Evolutionary conservation across 2,329 filamentous ascomycete genomes (phyloP).

Genomic region (Plenodomus lindquistii): DNA sequence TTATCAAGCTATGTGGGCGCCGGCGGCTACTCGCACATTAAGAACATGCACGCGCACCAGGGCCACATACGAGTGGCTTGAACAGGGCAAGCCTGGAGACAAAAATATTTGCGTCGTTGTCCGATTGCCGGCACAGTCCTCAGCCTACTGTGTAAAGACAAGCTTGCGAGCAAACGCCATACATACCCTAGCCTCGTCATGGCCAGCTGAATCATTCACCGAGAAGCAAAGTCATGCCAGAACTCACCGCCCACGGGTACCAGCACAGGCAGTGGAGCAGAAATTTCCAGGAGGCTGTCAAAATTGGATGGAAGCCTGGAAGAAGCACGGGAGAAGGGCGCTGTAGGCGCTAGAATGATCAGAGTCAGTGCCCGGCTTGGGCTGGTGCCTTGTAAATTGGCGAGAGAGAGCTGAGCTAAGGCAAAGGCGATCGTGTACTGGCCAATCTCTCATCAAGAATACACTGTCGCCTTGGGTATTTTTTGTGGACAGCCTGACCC

Average conservation of each 20-base stretch:
- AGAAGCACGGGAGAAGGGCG: constrained; percentile 46
- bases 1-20: neutral
- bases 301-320: constrained; percentile 42
- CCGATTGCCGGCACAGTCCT: constrained; percentile 20
- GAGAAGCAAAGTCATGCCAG: constrained; percentile 20
- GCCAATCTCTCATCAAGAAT: too few relatives aligned
- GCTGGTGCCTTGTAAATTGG: too few relatives aligned
- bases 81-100: constrained; percentile 27
- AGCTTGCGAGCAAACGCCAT: constrained; percentile 13
- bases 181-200: constrained; percentile 6
- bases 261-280: constrained; percentile 25
- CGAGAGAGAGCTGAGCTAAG: too few relatives aligned
- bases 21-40: constrained; percentile 16
- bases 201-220: constrained; percentile 12
- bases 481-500: too few relatives aligned
- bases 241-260: constrained; percentile 33
- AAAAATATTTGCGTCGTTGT: constrained; percentile 36
- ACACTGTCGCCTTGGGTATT: too few relatives aligned
- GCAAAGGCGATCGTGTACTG: too few relatives aligned
- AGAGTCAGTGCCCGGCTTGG: constrained; percentile 17
- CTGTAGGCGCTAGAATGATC: constrained; percentile 31
- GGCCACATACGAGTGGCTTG: constrained; percentile 35
- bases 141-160: constrained; percentile 11
- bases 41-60: constrained; percentile 18
- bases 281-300: constrained; percentile 27